A percentile compares a stretch with the other conserved stretches of the same genome.
phyloP scores from a whole-genome alignment of 305 asterid species.

The Fraxinus velutina region DNA sequence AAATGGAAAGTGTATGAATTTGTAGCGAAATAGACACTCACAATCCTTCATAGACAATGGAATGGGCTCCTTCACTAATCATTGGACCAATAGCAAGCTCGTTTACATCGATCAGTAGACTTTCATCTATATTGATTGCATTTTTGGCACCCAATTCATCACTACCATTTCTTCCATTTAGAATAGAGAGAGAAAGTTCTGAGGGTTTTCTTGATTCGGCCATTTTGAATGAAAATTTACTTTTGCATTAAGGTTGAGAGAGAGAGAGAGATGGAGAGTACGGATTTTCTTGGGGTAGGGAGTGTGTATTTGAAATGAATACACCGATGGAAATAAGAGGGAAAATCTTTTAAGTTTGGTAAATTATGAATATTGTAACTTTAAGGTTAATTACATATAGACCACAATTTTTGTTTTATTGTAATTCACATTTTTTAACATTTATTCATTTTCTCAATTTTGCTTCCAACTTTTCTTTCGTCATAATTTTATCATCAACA shows the following conservation, averaged over 20 bases:
- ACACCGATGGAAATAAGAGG: constrained; percentile 40
- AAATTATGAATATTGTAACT: constrained; percentile 7
- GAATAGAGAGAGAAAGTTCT: constrained; percentile 28
- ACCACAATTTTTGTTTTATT: not conserved
- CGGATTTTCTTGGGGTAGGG: constrained; percentile 3
- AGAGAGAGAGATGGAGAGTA: constrained; percentile 1
- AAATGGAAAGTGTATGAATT: not conserved
- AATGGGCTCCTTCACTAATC: constrained; percentile 47
- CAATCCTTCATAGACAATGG: constrained; percentile 54
- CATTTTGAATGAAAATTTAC: constrained; percentile 34
- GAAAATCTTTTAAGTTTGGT: constrained; percentile 23
- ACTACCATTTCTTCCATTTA: constrained; percentile 3
- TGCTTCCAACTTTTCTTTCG: not conserved
- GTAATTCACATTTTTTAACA: not conserved
- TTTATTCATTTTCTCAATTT: not conserved
- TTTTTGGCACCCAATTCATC: constrained; percentile 22
- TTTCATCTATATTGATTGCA: constrained; percentile 27
- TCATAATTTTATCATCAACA: not conserved
- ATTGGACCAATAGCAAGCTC: constrained; percentile 41
- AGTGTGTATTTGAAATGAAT: constrained; percentile 31
- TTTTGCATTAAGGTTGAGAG: constrained; percentile 28
- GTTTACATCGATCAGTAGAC: constrained; percentile 37
- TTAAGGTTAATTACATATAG: not conserved
- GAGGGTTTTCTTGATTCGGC: constrained; percentile 33
- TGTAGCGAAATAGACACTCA: constrained; percentile 25